phyloP scores from a whole-genome alignment of 495 filamentous ascomycete species.

The Aspergillus steynii region DNA sequence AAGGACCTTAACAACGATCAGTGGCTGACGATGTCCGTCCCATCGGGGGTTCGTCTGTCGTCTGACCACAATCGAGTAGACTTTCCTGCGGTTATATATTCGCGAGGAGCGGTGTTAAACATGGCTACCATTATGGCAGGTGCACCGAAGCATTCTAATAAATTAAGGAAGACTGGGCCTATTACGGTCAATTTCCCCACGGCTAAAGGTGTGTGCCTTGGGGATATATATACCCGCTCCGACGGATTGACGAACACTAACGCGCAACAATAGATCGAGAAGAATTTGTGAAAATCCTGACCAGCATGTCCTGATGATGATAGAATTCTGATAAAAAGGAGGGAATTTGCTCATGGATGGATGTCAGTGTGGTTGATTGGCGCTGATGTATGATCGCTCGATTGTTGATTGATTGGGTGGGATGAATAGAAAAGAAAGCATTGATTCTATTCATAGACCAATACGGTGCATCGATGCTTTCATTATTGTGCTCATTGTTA shows the following conservation, averaged over 20 bases:
- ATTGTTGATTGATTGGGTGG: no score
- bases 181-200: slow-evolving; percentile 34
- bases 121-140: slow-evolving; percentile 35
- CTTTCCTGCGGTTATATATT: slow-evolving; percentile 24
- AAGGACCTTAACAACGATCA: slow-evolving; percentile 32
- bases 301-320: not conserved
- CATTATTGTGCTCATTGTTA: no score
- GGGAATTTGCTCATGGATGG: not conserved
- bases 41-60: slow-evolving; percentile 1
- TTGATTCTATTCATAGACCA: no score
- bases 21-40: slow-evolving; percentile 36
- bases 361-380: not conserved
- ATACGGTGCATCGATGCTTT: no score
- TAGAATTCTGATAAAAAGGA: no score
- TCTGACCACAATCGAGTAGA: slow-evolving; percentile 29
- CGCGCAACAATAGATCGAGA: not conserved
- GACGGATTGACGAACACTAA: not conserved
- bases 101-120: slow-evolving; percentile 35
- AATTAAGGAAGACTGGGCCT: slow-evolving; percentile 25
- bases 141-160: slow-evolving; percentile 25
- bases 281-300: not conserved
- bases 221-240: not conserved
- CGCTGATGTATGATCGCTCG: no score
- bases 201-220: slow-evolving; percentile 24
- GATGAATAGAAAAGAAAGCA: no score